phyloP scores from a whole-genome alignment of 2,329 filamentous ascomycete species.

The Alternaria gaisen region DNA sequence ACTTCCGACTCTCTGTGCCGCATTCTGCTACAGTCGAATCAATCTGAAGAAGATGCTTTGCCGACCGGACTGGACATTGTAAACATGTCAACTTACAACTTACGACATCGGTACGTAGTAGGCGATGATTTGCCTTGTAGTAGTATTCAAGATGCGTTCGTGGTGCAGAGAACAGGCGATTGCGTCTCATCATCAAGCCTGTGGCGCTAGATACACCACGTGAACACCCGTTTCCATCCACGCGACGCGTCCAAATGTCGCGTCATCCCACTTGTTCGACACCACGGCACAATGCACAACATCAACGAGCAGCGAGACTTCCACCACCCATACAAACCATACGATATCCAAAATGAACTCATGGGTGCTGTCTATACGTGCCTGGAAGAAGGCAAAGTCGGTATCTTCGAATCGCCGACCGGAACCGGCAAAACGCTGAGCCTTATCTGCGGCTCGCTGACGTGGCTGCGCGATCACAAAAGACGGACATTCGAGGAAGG shows the following conservation, averaged over 20 bases:
- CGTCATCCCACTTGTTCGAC: background rate
- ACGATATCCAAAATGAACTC: slow-evolving; percentile 86
- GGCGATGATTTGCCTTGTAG: too few relatives aligned
- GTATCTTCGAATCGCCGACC: slow-evolving; percentile 93
- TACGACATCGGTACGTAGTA: too few relatives aligned
- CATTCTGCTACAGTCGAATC: too few relatives aligned
- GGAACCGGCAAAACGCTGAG: slow-evolving; percentile 93
- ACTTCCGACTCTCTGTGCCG: too few relatives aligned
- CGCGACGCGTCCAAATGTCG: slow-evolving; percentile 12
- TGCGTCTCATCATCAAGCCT: too few relatives aligned
- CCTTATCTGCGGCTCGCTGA: slow-evolving; percentile 86
- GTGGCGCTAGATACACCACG: slow-evolving; percentile 6
- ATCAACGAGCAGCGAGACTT: slow-evolving; percentile 63
- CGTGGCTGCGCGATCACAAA: slow-evolving; percentile 89
- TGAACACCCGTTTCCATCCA: slow-evolving; percentile 19
- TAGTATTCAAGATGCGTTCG: too few relatives aligned
- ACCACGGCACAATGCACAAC: slow-evolving; percentile 25
- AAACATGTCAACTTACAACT: too few relatives aligned
- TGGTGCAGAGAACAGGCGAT: too few relatives aligned
- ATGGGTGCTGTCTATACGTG: slow-evolving; percentile 85
- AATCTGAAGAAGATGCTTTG: too few relatives aligned
- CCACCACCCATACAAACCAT: slow-evolving; percentile 87
- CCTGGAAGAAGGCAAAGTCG: slow-evolving; percentile 80
- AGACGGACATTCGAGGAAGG: slow-evolving; percentile 65
- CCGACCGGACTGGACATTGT: too few relatives aligned